A percentile compares a stretch with the other conserved stretches of the same genome.
phyloP scores from a whole-genome alignment of 2,329 filamentous ascomycete species.

The Fusarium marasasianum region DNA sequence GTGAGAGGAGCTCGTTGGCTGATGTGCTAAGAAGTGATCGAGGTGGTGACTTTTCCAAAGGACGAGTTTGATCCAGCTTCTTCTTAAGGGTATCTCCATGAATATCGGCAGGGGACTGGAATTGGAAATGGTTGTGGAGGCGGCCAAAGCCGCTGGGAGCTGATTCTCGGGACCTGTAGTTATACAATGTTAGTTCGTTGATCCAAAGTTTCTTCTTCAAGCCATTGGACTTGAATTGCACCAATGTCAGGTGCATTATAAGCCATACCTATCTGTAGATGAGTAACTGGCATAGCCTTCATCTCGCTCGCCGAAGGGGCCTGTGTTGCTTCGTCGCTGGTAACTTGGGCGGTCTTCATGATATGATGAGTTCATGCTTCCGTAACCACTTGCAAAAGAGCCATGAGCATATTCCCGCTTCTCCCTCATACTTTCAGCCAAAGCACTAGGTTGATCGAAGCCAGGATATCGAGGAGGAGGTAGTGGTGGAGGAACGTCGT shows the following conservation, averaged over 20 bases:
- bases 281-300: conserved; percentile 57
- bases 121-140: conserved; percentile 60
- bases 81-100: conserved; percentile 63
- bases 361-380: conserved; percentile 51
- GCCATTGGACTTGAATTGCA: not conserved
- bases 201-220: not conserved
- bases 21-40: conserved; percentile 57
- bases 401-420: conserved; percentile 44
- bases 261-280: conserved; percentile 50
- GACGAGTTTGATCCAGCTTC: conserved; percentile 62
- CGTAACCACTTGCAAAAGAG: conserved; percentile 52
- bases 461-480: conserved; percentile 56
- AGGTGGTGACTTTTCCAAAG: conserved; percentile 57
- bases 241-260: not conserved
- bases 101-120: conserved; percentile 56
- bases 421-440: conserved; percentile 44
- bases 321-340: conserved; percentile 45
- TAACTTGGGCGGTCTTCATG: conserved; percentile 49
- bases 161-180: conserved; percentile 54
- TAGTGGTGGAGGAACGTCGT: conserved; percentile 55
- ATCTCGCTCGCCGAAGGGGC: conserved; percentile 44
- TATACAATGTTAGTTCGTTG: conserved; percentile 28
- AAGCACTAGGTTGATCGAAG: conserved; percentile 45
- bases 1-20: conserved; percentile 50
- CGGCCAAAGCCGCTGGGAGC: conserved; percentile 56